Base-by-base conservation (phyloP, 176 grass and related monocot species). In the Carex pumila region DNA sequence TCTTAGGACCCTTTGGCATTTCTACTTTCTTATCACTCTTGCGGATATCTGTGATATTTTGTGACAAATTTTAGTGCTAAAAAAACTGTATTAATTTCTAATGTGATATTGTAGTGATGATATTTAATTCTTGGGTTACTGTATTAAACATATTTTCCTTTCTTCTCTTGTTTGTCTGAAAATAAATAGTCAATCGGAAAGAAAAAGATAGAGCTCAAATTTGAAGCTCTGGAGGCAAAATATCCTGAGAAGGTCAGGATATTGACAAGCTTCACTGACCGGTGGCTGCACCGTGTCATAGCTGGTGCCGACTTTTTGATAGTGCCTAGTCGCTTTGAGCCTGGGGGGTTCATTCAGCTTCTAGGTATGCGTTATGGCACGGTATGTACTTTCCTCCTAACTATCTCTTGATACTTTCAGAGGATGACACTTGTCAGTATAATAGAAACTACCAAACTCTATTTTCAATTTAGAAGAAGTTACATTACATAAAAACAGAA, bases 301-400 rank as follows among this genome's bases (percentile, higher is more conserved):
- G 94, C 94, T 18, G 94, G 90, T 29, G 94, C 94, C 5, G 94
- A 97, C 75, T 11, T 97, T 34, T 71, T 97, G 19, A 86, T 84
- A 17, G 62, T 97, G 78, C 87, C 92, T 12, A 92, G 90, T 73
- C 87, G 94, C n/a, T 97, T 94, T 57, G 94, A 97, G 83, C 94
- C 94, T 1, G 94, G 94, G 29, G 94, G 94, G 1, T 88, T 92
- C n/a, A 97, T 97, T 85, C 94, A 97, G 87, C 84, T 97, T 0
- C 94, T 94, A 78, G 91, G 79, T 39, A 97, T 97, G 92, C 88
- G 84, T 63, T 97, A 97, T 59, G 94, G 94, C 39, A 89, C 87
- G 68, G 91, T 97, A 91, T 8, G 3, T 2, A 62, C 52, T 62
- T 83, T 12, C 7, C 43, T 45, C 8, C 13, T 68, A 62, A 55